These are phyloP conservation scores for Oryza meyeriana DNA, from an alignment of 176 grass and related monocot species.

Conservation along the genomic window DNA sequence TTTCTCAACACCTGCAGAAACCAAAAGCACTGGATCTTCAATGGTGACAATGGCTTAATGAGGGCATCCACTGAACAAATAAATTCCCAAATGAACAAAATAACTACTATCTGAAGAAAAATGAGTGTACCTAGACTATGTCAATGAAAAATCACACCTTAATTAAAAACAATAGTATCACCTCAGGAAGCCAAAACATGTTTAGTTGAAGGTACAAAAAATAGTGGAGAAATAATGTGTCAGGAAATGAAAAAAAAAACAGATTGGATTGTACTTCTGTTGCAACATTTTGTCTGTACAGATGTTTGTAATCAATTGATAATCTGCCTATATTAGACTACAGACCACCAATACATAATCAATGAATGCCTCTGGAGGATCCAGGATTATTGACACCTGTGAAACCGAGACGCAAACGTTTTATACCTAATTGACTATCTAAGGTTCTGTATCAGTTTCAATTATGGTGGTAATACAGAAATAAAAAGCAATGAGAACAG, in stretches of 20 bases:
- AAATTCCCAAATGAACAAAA: not conserved
- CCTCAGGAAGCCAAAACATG: slow-evolving; percentile 9
- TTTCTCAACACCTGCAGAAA: slow-evolving; percentile 54
- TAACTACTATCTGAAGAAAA: not conserved
- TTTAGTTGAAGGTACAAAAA: not conserved
- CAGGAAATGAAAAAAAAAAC: no score
- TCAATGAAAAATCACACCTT: not conserved
- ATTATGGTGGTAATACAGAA: no score
- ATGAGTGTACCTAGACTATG: not conserved
- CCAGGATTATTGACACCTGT: not conserved
- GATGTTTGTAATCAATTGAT: not conserved
- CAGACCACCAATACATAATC: not conserved
- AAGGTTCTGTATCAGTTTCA: not conserved
- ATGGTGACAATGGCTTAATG: not conserved
- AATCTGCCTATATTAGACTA: not conserved
- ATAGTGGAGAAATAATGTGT: no score
- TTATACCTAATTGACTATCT: not conserved
- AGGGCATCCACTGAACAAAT: not conserved
- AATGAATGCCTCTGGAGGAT: not conserved
- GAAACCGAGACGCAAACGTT: not conserved
- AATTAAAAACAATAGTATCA: not conserved
- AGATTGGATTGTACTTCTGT: not conserved
- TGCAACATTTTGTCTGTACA: not conserved
- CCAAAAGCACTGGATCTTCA: not conserved
- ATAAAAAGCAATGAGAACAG: no score